Conservation (phyloP, 352 stramenopile species). For the Globisporangium viniferum region DNA sequence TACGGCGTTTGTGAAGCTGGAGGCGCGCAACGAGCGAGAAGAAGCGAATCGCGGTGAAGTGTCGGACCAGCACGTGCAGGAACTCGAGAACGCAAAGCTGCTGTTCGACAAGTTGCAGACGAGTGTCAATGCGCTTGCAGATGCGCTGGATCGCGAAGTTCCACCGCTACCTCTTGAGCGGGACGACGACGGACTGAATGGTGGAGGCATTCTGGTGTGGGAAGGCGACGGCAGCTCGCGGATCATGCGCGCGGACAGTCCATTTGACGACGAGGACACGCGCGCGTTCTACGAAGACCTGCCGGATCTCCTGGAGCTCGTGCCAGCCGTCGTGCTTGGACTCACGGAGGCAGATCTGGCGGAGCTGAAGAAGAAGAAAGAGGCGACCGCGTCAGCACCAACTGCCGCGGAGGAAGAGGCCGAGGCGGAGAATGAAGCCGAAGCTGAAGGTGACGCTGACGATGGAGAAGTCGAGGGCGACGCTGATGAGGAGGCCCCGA, state of each 20-base stretch:
- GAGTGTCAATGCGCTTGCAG: conserved; percentile 76
- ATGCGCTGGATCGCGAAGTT: conserved; percentile 75
- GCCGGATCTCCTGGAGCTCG: conserved; percentile 92
- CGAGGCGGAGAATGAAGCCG: conserved; percentile 34
- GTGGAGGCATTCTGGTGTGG: conserved; percentile 57
- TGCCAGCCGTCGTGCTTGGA: conserved; percentile 92
- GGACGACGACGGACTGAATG: conserved; percentile 50
- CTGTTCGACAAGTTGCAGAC: conserved; percentile 86
- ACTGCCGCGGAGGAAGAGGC: conserved; percentile 22
- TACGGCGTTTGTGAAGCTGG: conserved; percentile 86
- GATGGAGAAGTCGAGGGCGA: conserved; percentile 33
- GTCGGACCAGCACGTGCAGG: conserved; percentile 64
- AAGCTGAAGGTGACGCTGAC: conserved; percentile 38
- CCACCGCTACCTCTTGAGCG: conserved; percentile 59
- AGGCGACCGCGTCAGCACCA: conserved; percentile 26
- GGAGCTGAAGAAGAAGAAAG: conserved; percentile 85
- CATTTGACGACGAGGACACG: conserved; percentile 96
- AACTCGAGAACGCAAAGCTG: conserved; percentile 68
- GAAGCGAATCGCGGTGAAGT: conserved; percentile 82
- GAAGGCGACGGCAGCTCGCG: conserved; percentile 66
- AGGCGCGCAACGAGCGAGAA: conserved; percentile 92
- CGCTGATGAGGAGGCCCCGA: conserved; percentile 9
- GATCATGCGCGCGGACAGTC: conserved; percentile 71
- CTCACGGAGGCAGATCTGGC: conserved; percentile 85
- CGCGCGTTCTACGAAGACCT: conserved; percentile 97